Percentiles rank a stretch among this genome's conserved stretches.
Evolutionary conservation across 2,329 filamentous ascomycete genomes (phyloP).

Genomic region (Fusarium chaquense): DNA sequence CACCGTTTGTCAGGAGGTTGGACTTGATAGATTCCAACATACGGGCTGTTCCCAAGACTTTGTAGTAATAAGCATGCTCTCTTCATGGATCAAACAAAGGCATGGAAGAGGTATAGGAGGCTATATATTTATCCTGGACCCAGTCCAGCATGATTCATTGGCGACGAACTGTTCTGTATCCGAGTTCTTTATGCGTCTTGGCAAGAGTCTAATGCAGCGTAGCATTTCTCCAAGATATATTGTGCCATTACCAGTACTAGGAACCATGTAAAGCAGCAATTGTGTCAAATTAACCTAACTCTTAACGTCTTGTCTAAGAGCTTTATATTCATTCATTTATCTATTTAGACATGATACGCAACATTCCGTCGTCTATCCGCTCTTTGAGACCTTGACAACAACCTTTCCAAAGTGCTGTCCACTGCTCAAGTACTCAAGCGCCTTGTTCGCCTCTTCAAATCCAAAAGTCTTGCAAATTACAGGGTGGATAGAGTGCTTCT

Average conservation of each 20-base stretch:
- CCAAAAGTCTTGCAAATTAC: conserved; percentile 62
- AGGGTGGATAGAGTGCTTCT: conserved; percentile 58
- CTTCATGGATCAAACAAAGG: background rate
- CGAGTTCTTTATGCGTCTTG: background rate
- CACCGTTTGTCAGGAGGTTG: conserved; percentile 41
- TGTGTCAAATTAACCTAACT: background rate
- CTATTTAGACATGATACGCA: background rate
- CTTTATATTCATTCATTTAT: background rate
- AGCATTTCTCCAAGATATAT: background rate
- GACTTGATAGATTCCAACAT: conserved; percentile 39
- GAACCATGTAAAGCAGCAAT: background rate
- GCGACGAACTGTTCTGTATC: background rate
- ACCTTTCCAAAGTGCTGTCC: conserved; percentile 71
- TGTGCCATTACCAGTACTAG: background rate
- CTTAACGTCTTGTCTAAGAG: background rate
- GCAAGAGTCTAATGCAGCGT: background rate
- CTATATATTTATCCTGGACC: no score
- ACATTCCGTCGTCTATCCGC: conserved; percentile 3
- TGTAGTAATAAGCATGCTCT: conserved; percentile 1
- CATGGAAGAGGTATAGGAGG: no score
- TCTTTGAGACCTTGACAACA: conserved; percentile 58
- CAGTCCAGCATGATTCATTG: background rate
- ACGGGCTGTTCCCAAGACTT: conserved; percentile 35
- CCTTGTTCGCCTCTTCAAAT: conserved; percentile 61
- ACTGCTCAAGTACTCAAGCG: conserved; percentile 64